Conservation (phyloP, 208 protist genomes). For the Leishmania arabica region DNA sequence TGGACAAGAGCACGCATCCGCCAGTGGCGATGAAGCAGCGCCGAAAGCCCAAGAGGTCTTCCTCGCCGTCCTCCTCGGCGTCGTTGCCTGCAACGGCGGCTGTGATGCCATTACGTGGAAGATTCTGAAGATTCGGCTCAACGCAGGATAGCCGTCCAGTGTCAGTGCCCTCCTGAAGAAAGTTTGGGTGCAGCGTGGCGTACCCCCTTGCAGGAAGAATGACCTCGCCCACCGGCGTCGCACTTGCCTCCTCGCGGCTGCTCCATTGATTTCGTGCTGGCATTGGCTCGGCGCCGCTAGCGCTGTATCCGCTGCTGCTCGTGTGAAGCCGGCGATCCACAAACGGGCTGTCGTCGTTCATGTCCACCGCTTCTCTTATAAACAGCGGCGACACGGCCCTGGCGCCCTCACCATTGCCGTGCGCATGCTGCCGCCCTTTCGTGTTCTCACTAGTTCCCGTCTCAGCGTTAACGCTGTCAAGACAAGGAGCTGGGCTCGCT, state of each 20-base stretch:
- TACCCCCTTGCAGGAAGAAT: conserved; percentile 31
- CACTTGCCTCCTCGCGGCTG: conserved; percentile 20
- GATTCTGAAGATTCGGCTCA: conserved; percentile 90
- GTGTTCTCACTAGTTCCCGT: not conserved
- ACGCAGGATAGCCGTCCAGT: conserved; percentile 90
- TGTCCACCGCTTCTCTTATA: conserved; percentile 19
- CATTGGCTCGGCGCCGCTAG: conserved; percentile 3
- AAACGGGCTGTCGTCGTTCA: conserved; percentile 21
- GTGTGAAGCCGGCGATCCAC: conserved; percentile 19
- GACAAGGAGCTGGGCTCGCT: not conserved
- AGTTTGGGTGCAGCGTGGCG: conserved; percentile 70
- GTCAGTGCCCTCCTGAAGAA: conserved; percentile 88
- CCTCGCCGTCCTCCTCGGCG: conserved; percentile 18
- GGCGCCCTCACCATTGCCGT: not conserved
- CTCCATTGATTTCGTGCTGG: not conserved
- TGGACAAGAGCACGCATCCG: conserved; percentile 62
- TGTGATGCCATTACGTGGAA: conserved; percentile 57
- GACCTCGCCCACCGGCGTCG: conserved; percentile 9
- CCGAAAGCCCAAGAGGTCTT: conserved; percentile 65
- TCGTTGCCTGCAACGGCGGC: not conserved
- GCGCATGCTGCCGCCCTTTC: not conserved
- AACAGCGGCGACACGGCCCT: not conserved
- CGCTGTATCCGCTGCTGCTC: not conserved
- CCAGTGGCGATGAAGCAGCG: conserved; percentile 75
- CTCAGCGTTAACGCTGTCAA: not conserved